These are phyloP conservation scores for Hygrocybe punicea DNA, from an alignment of 768 basidiomycete genomes.

Conservation along the genomic window DNA sequence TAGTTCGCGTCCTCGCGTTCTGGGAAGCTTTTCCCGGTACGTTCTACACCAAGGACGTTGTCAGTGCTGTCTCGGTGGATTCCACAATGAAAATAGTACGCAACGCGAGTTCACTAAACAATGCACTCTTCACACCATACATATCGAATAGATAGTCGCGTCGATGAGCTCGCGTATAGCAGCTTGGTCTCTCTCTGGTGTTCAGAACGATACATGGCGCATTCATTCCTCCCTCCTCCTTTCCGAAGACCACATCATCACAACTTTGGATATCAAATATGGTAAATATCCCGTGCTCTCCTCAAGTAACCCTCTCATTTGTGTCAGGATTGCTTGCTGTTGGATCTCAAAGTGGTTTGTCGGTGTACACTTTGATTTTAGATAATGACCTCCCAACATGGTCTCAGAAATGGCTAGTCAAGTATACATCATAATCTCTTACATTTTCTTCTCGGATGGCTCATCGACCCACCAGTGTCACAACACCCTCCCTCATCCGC, in stretches of 20 bases:
- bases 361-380: slow-evolving; percentile 72
- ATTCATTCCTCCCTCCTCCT: slow-evolving; percentile 79
- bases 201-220: slow-evolving; percentile 62
- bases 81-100: slow-evolving; percentile 78
- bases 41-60: slow-evolving; percentile 39
- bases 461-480: slow-evolving; percentile 36
- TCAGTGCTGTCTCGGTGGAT: slow-evolving; percentile 69
- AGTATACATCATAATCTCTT: slow-evolving; percentile 41
- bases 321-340: slow-evolving; percentile 70
- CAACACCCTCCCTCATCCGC: slow-evolving; percentile 49
- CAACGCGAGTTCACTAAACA: slow-evolving; percentile 16
- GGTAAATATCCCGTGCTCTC: slow-evolving; percentile 42
- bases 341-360: slow-evolving; percentile 56
- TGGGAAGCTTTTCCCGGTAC: slow-evolving; percentile 77
- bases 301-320: slow-evolving; percentile 24
- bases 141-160: slow-evolving; percentile 59
- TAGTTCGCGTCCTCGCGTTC: slow-evolving; percentile 71
- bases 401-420: slow-evolving; percentile 71
- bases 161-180: slow-evolving; percentile 66
- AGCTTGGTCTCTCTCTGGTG: slow-evolving; percentile 73
- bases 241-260: slow-evolving; percentile 51
- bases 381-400: slow-evolving; percentile 83
- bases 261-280: slow-evolving; percentile 68
- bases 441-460: not conserved
- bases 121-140: slow-evolving; percentile 15